These are phyloP conservation scores for Nemania sp. DNA, from an alignment of 2,329 filamentous ascomycete species.

Conservation along the genomic window DNA sequence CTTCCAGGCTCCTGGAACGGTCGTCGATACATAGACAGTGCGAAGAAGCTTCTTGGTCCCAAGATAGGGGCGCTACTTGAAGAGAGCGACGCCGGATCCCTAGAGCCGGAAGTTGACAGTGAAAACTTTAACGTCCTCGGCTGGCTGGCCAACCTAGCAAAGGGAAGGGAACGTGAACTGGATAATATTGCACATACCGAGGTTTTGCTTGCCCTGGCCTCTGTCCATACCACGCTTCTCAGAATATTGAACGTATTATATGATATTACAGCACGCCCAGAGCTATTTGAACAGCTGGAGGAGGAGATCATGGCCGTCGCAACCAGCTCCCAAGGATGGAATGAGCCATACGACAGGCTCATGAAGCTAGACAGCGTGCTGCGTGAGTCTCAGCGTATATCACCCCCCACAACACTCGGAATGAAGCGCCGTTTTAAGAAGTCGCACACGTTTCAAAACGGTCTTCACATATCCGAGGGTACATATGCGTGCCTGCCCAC, in stretches of 20 bases:
- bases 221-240: slow-evolving; percentile 22
- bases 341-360: not conserved
- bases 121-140: slow-evolving; percentile 12
- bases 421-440: slow-evolving; percentile 22
- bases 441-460: slow-evolving; percentile 7
- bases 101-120: not conserved
- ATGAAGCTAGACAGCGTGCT: slow-evolving; percentile 26
- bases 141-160: slow-evolving; percentile 13
- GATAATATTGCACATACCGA: slow-evolving; percentile 15
- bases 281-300: not conserved
- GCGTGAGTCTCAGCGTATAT: slow-evolving; percentile 20
- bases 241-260: slow-evolving; percentile 23
- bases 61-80: too few species aligned
- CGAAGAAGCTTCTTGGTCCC: too few species aligned
- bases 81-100: not conserved
- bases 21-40: too few species aligned
- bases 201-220: slow-evolving; percentile 16
- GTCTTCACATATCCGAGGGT: not conserved
- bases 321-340: not conserved
- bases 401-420: not conserved
- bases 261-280: not conserved
- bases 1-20: too few species aligned
- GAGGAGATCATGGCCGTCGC: not conserved
- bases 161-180: slow-evolving; percentile 12
- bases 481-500: slow-evolving; percentile 26